phyloP scores from a whole-genome alignment of 768 basidiomycete genomes.

The Naganishia friedmannii region DNA sequence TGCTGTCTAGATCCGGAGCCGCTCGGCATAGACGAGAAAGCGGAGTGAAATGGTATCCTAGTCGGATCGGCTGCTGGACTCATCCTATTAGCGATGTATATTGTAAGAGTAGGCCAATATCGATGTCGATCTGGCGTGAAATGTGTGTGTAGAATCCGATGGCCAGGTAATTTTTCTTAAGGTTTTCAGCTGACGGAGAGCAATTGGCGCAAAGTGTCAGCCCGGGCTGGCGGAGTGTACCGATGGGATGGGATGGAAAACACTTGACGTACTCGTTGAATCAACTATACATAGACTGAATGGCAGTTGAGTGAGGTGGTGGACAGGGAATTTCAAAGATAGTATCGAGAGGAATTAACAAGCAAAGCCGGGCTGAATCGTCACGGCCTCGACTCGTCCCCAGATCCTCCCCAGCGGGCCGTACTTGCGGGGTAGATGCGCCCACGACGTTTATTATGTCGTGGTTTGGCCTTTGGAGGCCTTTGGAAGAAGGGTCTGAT shows the following conservation, averaged over 20 bases:
- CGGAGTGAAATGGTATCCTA: background rate
- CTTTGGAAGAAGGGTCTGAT: background rate
- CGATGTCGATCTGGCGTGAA: background rate
- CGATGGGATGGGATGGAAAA: background rate
- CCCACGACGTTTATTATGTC: background rate
- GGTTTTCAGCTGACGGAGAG: background rate
- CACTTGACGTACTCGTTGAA: background rate
- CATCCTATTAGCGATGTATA: background rate
- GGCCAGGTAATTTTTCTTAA: background rate
- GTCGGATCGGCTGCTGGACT: background rate
- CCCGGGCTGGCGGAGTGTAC: background rate
- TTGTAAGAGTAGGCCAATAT: background rate
- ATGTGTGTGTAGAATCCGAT: background rate
- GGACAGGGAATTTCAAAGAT: background rate
- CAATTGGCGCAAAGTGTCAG: background rate
- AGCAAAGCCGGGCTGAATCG: background rate
- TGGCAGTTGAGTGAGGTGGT: background rate
- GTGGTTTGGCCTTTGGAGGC: background rate
- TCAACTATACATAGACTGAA: background rate
- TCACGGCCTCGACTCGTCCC: background rate
- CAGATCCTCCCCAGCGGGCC: background rate
- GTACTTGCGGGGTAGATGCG: background rate
- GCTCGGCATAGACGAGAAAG: background rate
- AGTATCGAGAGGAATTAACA: background rate
- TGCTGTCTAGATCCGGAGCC: conserved; percentile 6